phyloP scores from a whole-genome alignment of 2,329 filamentous ascomycete genomes.

The Chaetomium strumarium region DNA sequence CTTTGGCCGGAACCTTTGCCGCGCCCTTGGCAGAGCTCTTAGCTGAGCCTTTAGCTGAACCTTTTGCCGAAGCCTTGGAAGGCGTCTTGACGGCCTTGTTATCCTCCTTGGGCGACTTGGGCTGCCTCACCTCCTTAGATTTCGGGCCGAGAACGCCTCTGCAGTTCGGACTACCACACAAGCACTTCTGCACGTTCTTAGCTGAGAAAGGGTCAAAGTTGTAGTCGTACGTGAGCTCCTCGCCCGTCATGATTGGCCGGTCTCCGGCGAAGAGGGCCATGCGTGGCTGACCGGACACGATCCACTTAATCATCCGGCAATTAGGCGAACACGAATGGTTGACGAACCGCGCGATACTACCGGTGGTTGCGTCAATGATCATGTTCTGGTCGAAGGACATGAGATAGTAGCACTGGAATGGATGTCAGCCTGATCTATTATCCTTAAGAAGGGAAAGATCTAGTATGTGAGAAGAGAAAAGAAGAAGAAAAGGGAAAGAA shows the following conservation, averaged over 20 bases:
- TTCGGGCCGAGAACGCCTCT: constrained; percentile 59
- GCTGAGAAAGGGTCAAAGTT: constrained; percentile 65
- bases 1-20: constrained; percentile 22
- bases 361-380: constrained; percentile 95
- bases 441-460: neutral
- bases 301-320: constrained; percentile 97
- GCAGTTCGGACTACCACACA: constrained; percentile 59
- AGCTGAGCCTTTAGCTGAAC: constrained; percentile 28
- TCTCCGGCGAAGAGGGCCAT: constrained; percentile 97
- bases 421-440: constrained; percentile 4
- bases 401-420: constrained; percentile 79
- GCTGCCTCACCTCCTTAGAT: constrained; percentile 48
- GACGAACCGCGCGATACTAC: constrained; percentile 94
- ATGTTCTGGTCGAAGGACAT: constrained; percentile 99
- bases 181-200: constrained; percentile 62
- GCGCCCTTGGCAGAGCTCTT: constrained; percentile 14
- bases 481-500: no score
- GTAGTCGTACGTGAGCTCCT: constrained; percentile 93
- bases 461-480: neutral
- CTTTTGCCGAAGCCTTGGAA: neutral
- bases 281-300: constrained; percentile 83
- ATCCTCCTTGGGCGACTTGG: constrained; percentile 26
- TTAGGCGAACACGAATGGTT: constrained; percentile 97
- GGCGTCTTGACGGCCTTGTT: constrained; percentile 41
- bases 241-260: constrained; percentile 82